Base-by-base conservation (phyloP, 768 basidiomycete genomes). In the Lyophyllum decastes region DNA sequence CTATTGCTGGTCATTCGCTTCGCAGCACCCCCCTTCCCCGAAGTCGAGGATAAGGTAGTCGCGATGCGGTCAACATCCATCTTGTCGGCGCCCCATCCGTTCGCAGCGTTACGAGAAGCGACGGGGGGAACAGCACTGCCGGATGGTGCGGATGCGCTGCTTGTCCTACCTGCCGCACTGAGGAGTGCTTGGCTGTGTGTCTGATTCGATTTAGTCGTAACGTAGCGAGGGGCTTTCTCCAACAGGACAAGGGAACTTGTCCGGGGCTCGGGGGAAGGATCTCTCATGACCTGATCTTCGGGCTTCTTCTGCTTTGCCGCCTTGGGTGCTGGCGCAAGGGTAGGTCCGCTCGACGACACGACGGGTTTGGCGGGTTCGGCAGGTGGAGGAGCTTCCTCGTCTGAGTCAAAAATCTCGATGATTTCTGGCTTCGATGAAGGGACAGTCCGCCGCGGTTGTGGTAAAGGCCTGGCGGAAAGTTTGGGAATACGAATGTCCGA, bases 331-430 rank as follows among this genome's bases (percentile, higher is more conserved):
- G 46, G 46, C 14, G 24, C 21, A 19, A 7, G 46, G 17, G 46
- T 8, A 21, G 19, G 22, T 8, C 22, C 16, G 16, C 27, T 48
- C 21, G 47, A 33, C 30, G 47, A 24, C n/a, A 19, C 49, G 19
- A 9, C 14, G 34, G 34, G 34, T n/a, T 22, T 40, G 14, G 33
- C 30, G 25, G 43, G 2, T n/a, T 22, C 25, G 14, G 33, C n/a
- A 14, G 43, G 2, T 22, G 27, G 16, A 10, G 52, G 30, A 33
- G 25, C 12, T 10, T 54, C 41, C 1, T 56, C 59, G n/a, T 60
- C 59, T 40, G 49, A 55, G 38, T 60, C 59, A 22, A 45, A 14
- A 25, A 60, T 35, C 14, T 49, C 47, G 22, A 57, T 57, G 12
- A 57, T n/a, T 22, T 57, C 51, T 4, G 2, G 3, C 12, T 14